Conservation (phyloP, 352 stramenopile species). For the Globisporangium cylindrosporum region DNA sequence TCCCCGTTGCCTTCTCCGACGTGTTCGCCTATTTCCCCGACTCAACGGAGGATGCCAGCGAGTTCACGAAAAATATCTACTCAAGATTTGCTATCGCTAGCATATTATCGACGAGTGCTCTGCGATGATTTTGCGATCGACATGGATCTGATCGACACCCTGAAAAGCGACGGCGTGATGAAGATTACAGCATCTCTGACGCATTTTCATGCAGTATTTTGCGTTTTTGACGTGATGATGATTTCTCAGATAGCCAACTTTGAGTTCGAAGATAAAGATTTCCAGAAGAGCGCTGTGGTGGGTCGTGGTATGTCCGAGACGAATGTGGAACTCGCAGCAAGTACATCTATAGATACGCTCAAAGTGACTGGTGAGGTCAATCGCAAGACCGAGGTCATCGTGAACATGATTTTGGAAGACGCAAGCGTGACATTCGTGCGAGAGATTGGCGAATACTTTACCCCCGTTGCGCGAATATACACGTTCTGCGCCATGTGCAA, state of each 20-base stretch:
- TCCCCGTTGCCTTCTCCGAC: constrained; percentile 23
- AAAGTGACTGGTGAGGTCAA: background rate
- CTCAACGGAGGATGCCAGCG: background rate
- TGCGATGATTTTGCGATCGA: constrained; percentile 77
- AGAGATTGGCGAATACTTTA: constrained; percentile 74
- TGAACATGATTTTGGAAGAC: constrained; percentile 64
- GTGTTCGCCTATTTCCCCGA: constrained; percentile 14
- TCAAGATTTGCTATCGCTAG: constrained; percentile 7
- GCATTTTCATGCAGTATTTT: constrained; percentile 69
- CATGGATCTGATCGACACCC: constrained; percentile 57
- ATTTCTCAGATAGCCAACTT: constrained; percentile 20
- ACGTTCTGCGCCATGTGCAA: constrained; percentile 70
- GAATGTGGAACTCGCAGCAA: background rate
- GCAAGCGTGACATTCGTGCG: constrained; percentile 68
- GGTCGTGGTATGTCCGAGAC: background rate
- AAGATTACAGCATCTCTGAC: constrained; percentile 59
- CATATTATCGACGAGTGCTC: constrained; percentile 49
- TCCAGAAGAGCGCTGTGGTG: background rate
- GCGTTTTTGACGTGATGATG: constrained; percentile 56
- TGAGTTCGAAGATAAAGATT: constrained; percentile 11
- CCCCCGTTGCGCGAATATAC: constrained; percentile 59
- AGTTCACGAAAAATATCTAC: background rate
- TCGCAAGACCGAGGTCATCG: constrained; percentile 21
- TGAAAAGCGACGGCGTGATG: constrained; percentile 33
- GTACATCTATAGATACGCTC: background rate